Conservation (phyloP, 1,284 basidiomycete species). For the Malassezia cuniculi region DNA sequence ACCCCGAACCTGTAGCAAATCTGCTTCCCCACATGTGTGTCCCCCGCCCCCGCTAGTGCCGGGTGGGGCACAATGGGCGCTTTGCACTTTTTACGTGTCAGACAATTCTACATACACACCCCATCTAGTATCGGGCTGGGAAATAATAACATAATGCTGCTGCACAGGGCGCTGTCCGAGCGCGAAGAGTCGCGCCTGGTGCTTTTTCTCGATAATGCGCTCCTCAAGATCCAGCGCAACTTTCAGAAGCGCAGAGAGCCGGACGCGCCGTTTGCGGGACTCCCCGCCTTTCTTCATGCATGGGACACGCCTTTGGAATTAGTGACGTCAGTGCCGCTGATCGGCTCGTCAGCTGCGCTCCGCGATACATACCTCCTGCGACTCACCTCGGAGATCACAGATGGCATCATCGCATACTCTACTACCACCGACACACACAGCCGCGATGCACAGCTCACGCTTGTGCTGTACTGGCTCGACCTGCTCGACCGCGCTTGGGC, state of each 20-base stretch:
- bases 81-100: no score
- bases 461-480: slow-evolving; percentile 20
- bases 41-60: no score
- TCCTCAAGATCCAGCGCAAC: slow-evolving; percentile 21
- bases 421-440: not conserved
- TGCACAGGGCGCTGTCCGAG: slow-evolving; percentile 11
- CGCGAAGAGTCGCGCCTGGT: slow-evolving; percentile 28
- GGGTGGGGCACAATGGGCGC: no score
- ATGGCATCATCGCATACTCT: slow-evolving; percentile 28
- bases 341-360: slow-evolving; percentile 17
- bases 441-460: slow-evolving; percentile 17
- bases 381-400: slow-evolving; percentile 26
- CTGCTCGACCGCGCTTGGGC: slow-evolving; percentile 34
- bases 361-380: slow-evolving; percentile 30
- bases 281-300: slow-evolving; percentile 18
- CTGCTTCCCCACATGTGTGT: no score
- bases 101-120: no score
- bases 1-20: no score
- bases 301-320: slow-evolving; percentile 22
- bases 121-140: no score
- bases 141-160: no score
- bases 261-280: slow-evolving; percentile 14
- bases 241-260: slow-evolving; percentile 28
- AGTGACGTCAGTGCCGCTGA: slow-evolving; percentile 23
- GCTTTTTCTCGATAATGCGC: slow-evolving; percentile 22